Base-by-base conservation (phyloP, 2,329 filamentous ascomycete species). In the Elsinoe ampelina region DNA sequence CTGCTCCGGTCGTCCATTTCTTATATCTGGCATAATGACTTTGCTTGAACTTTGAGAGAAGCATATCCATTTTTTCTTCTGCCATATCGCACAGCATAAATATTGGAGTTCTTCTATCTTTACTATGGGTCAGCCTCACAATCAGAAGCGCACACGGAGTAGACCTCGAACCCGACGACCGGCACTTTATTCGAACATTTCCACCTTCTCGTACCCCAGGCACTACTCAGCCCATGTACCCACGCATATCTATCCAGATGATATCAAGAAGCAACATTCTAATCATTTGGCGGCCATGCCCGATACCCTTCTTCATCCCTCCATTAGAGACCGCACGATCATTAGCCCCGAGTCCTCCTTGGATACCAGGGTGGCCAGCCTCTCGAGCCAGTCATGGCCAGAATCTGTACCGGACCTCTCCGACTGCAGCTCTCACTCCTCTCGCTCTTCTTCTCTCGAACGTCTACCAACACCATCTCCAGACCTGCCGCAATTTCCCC, bases 91-190 rank as follows among this genome's bases (percentile, higher is more conserved):
- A 5, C 1, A 38, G 4, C 19, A 30, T 12, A 10, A 22, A 22
- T 45, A 26, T 5, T 32, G 45, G 11, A 20, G 5, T 8, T 30
- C 10, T 32, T 26, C 32, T 8, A 42, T 36, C 34, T 51, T 22
- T 35, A 61, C 32, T 7, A 73, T 74, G 72, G 70, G 70, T 60
- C 70, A 73, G 61, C 67, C 71, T 61, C 72, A 73, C 64, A 74
- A 74, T 64, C 66, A 72, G 60, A 73, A 71, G 60, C 70, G 72
- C 55, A 74, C 70, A 17, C 67, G 72, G 59, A 72, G 70, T 62
- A 69, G 72, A 35, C 71, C 71, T 48, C 69, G 72, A 13, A 45
- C 39, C 13, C 12, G 41, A 17, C n/a, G 38, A 12, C 32, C 48
- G 48, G 38, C 36, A 19, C 38, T 38, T 26, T n/a, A 38, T 34